phyloP scores from a whole-genome alignment of 257 asterid genomes.

The Gynochthodes officinalis region DNA sequence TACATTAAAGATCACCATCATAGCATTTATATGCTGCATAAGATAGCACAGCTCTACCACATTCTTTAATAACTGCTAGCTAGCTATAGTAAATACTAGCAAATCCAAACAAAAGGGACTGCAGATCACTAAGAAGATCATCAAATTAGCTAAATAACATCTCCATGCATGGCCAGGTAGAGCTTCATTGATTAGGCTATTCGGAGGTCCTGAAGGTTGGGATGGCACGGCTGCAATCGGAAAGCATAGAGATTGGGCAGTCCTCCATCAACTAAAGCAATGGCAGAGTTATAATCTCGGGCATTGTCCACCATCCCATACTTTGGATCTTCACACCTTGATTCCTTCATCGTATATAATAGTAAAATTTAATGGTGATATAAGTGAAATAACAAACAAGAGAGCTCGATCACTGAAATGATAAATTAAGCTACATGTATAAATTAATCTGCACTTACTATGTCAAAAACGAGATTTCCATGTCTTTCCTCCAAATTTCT shows the following conservation, averaged over 20 bases:
- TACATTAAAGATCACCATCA: no score
- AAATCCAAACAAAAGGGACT: no score
- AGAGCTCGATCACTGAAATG: no score
- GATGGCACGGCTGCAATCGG: conserved; percentile 25
- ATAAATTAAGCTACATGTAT: no score
- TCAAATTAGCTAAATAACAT: not conserved
- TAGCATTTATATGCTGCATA: no score
- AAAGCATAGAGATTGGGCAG: conserved; percentile 27
- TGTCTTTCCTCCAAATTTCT: conserved; percentile 37
- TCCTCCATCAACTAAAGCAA: conserved; percentile 29
- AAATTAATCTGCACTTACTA: conserved; percentile 22
- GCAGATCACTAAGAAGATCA: no score
- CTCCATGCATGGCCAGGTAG: not conserved
- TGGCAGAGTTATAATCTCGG: conserved; percentile 24
- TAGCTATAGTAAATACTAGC: no score
- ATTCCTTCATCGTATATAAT: conserved; percentile 20
- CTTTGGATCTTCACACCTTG: conserved; percentile 30
- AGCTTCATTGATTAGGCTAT: not conserved
- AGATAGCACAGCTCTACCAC: no score
- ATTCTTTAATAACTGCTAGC: no score
- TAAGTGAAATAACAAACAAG: not conserved
- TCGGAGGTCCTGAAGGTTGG: conserved; percentile 28
- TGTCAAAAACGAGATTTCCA: conserved; percentile 31
- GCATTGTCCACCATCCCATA: conserved; percentile 33
- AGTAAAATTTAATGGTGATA: not conserved